Conservation (phyloP, 2,329 filamentous ascomycete genomes). For the Scedosporium boydii region DNA sequence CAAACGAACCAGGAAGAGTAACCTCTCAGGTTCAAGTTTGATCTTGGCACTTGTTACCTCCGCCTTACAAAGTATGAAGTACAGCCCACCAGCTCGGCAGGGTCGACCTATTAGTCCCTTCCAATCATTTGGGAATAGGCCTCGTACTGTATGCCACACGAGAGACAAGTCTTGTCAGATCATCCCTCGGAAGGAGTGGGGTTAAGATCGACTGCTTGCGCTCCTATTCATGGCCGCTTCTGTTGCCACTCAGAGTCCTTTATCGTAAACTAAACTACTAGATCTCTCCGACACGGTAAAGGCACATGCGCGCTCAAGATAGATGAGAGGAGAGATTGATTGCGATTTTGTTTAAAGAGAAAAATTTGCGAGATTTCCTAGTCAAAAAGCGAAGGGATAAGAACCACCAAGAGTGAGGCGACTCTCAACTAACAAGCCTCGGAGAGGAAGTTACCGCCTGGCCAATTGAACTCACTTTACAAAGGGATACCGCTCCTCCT, state of each 20-base stretch:
- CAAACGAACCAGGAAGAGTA: no score
- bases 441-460: not conserved
- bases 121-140: not conserved
- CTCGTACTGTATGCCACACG: not conserved
- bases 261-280: not conserved
- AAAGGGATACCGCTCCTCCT: no score
- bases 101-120: not conserved
- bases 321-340: not conserved
- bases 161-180: conserved; percentile 6
- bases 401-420: not conserved
- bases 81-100: no score
- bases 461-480: no score
- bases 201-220: not conserved
- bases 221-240: not conserved
- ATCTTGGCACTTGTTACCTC: no score
- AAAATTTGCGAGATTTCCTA: not conserved
- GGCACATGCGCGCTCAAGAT: not conserved
- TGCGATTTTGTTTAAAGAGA: not conserved
- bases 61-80: no score
- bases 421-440: not conserved
- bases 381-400: not conserved
- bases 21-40: no score
- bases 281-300: not conserved
- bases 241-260: not conserved
- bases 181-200: not conserved